Evolutionary conservation across 2,329 filamentous ascomycete genomes (phyloP).

Genomic region (Metarhizium robertsii): DNA sequence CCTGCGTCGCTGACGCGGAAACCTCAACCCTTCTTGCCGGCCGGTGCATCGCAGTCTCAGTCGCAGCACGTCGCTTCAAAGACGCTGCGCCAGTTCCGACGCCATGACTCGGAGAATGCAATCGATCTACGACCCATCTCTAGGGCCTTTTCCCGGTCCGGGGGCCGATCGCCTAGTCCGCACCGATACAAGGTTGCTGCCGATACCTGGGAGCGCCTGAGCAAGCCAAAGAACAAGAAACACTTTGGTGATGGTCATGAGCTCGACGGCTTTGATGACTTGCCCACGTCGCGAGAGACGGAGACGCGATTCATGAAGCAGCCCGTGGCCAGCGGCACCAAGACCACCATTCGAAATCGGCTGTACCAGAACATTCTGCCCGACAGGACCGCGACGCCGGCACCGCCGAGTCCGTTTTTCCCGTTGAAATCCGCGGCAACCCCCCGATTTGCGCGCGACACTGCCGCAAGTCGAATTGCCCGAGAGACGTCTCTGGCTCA

Average conservation of each 20-base stretch:
- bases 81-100: conserved; percentile 59
- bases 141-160: conserved; percentile 47
- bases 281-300: conserved; percentile 74
- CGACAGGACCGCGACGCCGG: conserved; percentile 43
- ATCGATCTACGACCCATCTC: conserved; percentile 49
- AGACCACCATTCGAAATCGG: conserved; percentile 49
- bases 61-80: conserved; percentile 73
- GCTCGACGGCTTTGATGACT: conserved; percentile 86
- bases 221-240: conserved; percentile 48
- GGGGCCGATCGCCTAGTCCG: conserved; percentile 52
- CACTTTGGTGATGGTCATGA: conserved; percentile 87
- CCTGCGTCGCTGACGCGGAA: conserved; percentile 45
- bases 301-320: conserved; percentile 80
- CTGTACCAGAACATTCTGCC: conserved; percentile 45
- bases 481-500: conserved; percentile 54
- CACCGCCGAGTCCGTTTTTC: conserved; percentile 44
- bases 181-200: conserved; percentile 36
- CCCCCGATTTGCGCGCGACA: conserved; percentile 57
- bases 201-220: conserved; percentile 56
- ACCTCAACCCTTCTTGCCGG: conserved; percentile 68
- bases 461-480: conserved; percentile 54
- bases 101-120: conserved; percentile 71
- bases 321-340: conserved; percentile 61
- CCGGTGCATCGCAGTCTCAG: conserved; percentile 62
- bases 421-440: conserved; percentile 40